Base-by-base conservation (phyloP, 805 yeast species). In the Kluyveromyces dobzhanskii region DNA sequence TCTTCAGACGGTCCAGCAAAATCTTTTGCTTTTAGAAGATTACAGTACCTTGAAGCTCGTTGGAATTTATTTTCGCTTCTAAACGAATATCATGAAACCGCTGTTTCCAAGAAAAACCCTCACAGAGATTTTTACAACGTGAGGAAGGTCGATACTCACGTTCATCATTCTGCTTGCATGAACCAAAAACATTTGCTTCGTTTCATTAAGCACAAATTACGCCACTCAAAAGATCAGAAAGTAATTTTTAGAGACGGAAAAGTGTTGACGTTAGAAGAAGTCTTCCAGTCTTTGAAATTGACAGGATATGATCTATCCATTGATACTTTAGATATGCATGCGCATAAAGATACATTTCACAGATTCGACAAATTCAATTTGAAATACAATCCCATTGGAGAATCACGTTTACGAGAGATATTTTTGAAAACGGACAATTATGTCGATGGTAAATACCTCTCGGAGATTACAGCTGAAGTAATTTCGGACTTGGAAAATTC, bases 81-180 rank as follows among this genome's bases (percentile, higher is more conserved):
- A 50, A 92, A 92, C 57, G 97, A 90, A 56, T 88, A 85, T 57
- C 92, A 86, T 55, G 99, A 92, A 60, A 82, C 81, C 14, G 78
- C 88, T 13, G 92, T 85, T 46, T 80, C 94, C 8, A 92, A 92
- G 62, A 76, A 78, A 44, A 88, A 88, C 48, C 97, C 97, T 4
- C 99, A 92, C 59, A 78, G 99, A 61, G 99, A 67, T 50, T 66
- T 67, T 34, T 67, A 67, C 41, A 67, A 67, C 39, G 67, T 61
- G 12, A 53, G 71, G 45, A 67, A 67, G 45, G 62, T 67, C 26
- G 71, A 67, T 38, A 92, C 97, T 14, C 99, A 92, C 70, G 95
- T 92, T 51, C 99, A 92, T 60, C 98, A 94, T 60, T 85, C 96
- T 8, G 99, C 99, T 9, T 88, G 97, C 62, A 94, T 94, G 97